Evolutionary conservation across 257 asterid species (phyloP).

Genomic region (Solanum sparsipilum): DNA sequence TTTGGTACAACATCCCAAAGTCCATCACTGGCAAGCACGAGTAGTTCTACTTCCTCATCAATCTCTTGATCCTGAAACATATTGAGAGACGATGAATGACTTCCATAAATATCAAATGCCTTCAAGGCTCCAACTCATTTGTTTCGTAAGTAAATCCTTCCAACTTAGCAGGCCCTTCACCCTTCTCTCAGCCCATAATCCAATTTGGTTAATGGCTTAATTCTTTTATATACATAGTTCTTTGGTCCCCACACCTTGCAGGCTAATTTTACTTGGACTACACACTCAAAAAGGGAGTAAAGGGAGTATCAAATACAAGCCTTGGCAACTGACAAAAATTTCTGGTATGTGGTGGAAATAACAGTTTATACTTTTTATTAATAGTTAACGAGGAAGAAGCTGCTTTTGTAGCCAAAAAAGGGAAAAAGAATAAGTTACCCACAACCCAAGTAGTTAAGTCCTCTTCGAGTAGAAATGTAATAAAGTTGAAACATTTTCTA

Average conservation of each 20-base stretch:
- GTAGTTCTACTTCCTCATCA: constrained; percentile 73
- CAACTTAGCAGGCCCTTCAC: not conserved
- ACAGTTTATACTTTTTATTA: not conserved
- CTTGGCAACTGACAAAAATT: not conserved
- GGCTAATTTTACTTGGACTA: not conserved
- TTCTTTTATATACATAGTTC: not conserved
- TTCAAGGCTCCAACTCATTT: not conserved
- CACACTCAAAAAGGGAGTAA: not conserved
- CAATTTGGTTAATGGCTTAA: not conserved
- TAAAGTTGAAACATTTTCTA: not conserved
- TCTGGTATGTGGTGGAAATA: not conserved
- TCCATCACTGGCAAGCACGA: constrained; percentile 94
- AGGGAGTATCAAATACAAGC: not conserved
- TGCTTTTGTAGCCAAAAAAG: not conserved
- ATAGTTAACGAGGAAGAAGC: not conserved
- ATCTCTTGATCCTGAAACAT: constrained; percentile 67
- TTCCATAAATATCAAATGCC: not conserved
- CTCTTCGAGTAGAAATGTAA: not conserved
- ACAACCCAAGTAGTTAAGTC: not conserved
- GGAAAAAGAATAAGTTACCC: not conserved
- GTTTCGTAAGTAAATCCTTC: not conserved
- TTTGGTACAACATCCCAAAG: constrained; percentile 80
- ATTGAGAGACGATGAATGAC: not conserved
- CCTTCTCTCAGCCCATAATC: not conserved
- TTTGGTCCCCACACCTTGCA: not conserved